Conservation (phyloP, 176 grass and related monocot species). For the Oryza glaberrima region DNA sequence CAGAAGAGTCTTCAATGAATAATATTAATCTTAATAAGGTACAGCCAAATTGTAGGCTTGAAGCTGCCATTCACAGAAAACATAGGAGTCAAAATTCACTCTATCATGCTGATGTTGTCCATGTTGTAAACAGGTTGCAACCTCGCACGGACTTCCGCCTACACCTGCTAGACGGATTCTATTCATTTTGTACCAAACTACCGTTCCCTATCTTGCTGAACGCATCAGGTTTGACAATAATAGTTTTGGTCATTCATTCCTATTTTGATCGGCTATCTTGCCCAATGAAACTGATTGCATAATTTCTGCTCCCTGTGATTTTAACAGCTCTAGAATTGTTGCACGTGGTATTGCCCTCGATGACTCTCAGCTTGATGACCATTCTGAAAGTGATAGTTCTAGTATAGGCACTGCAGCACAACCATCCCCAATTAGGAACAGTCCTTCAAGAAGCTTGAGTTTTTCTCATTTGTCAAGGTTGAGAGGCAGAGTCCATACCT, state of each 20-base stretch:
- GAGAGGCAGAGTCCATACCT: constrained; percentile 54
- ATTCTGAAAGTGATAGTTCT: constrained; percentile 49
- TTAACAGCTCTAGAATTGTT: constrained; percentile 87
- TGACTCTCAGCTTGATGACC: constrained; percentile 66
- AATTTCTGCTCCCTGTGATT: constrained; percentile 27
- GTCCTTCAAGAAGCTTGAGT: constrained; percentile 49
- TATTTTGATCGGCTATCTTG: constrained; percentile 17
- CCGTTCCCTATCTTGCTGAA: constrained; percentile 88
- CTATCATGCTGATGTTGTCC: constrained; percentile 27
- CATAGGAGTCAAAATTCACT: neutral
- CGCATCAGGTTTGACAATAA: constrained; percentile 67
- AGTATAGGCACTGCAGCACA: constrained; percentile 35
- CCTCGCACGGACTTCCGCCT: constrained; percentile 76
- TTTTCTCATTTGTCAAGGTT: constrained; percentile 58
- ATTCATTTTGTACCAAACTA: constrained; percentile 94
- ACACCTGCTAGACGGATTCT: constrained; percentile 83
- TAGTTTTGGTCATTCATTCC: neutral
- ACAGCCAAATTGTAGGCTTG: neutral
- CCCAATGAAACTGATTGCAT: constrained; percentile 15
- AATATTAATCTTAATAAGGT: neutral
- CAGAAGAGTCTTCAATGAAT: neutral
- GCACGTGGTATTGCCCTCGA: constrained; percentile 74
- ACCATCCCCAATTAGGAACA: constrained; percentile 33
- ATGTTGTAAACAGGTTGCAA: constrained; percentile 64
- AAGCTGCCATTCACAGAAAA: neutral